phyloP scores from a whole-genome alignment of 352 stramenopile species.

The Thraustochytrium sp. region DNA sequence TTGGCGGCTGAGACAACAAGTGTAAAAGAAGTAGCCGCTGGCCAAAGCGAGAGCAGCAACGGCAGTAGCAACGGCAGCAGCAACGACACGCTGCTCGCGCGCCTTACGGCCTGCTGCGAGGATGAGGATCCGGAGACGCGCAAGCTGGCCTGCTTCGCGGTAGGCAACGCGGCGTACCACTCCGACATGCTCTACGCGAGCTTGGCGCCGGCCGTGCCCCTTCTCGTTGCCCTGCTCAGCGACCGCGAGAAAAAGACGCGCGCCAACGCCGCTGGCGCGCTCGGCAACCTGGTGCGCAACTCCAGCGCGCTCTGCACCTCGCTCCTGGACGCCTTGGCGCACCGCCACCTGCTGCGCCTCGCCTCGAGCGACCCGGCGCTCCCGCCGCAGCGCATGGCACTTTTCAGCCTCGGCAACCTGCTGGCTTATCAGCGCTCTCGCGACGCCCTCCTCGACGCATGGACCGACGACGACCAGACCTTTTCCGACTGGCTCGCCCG shows the following conservation, averaged over 20 bases:
- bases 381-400: slow-evolving; percentile 66
- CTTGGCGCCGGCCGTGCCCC: slow-evolving; percentile 61
- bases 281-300: slow-evolving; percentile 85
- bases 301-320: slow-evolving; percentile 64
- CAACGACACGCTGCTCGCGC: slow-evolving; percentile 55
- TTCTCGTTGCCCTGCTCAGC: slow-evolving; percentile 65
- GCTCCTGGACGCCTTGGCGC: slow-evolving; percentile 62
- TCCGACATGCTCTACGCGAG: slow-evolving; percentile 61
- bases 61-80: slow-evolving; percentile 49
- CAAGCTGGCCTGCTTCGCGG: slow-evolving; percentile 85
- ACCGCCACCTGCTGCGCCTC: slow-evolving; percentile 64
- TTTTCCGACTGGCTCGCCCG: slow-evolving; percentile 26
- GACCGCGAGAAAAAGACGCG: slow-evolving; percentile 77
- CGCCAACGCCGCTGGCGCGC: slow-evolving; percentile 78
- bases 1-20: too few relatives aligned
- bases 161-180: slow-evolving; percentile 87
- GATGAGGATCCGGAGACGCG: slow-evolving; percentile 71
- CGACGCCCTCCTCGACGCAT: not conserved
- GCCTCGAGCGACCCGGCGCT: slow-evolving; percentile 62
- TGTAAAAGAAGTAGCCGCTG: too few relatives aligned
- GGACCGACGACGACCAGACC: not conserved
- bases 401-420: slow-evolving; percentile 77
- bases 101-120: slow-evolving; percentile 58
- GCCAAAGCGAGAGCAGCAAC: too few relatives aligned
- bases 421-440: not conserved